phyloP scores from a whole-genome alignment of 2,329 filamentous ascomycete genomes.

The Volutella citrinella region DNA sequence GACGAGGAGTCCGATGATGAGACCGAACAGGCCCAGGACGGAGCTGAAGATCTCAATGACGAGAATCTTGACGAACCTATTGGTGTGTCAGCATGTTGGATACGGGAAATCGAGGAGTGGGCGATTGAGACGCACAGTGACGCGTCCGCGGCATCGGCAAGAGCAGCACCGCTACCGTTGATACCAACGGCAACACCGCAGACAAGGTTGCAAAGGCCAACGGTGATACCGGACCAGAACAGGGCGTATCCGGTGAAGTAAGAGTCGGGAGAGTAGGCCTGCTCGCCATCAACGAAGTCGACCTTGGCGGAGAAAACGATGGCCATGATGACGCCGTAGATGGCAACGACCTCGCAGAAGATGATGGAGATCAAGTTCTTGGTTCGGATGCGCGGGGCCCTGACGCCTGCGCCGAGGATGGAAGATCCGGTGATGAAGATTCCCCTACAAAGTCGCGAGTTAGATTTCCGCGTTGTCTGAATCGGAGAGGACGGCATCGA shows the following conservation, averaged over 20 bases:
- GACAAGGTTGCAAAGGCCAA: constrained; percentile 92
- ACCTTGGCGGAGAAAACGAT: constrained; percentile 96
- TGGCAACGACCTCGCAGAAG: constrained; percentile 99
- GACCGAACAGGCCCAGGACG: constrained; percentile 89
- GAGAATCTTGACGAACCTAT: constrained; percentile 94
- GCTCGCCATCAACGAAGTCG: constrained; percentile 59
- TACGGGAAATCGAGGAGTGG: too few species aligned
- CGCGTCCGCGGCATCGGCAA: constrained; percentile 92
- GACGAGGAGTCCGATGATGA: constrained; percentile 90
- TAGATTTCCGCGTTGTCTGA: constrained; percentile 14
- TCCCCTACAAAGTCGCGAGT: constrained; percentile 60
- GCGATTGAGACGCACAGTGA: constrained; percentile 66
- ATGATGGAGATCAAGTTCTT: constrained; percentile 99
- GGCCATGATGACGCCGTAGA: constrained; percentile 99
- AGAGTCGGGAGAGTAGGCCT: constrained; percentile 69
- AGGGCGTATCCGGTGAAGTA: constrained; percentile 95
- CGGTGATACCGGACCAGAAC: constrained; percentile 94
- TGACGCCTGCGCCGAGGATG: constrained; percentile 94
- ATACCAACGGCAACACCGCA: constrained; percentile 97
- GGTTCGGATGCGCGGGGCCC: constrained; percentile 93
- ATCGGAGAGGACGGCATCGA: neutral
- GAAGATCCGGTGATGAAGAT: constrained; percentile 98
- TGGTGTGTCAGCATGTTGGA: constrained; percentile 21
- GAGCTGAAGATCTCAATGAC: constrained; percentile 99
- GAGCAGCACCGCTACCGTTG: constrained; percentile 92